Evolutionary conservation across 768 basidiomycete species (phyloP), one percentile per base, ranked within the genome.

Genomic region (Fomitopsis pulvina): DNA sequence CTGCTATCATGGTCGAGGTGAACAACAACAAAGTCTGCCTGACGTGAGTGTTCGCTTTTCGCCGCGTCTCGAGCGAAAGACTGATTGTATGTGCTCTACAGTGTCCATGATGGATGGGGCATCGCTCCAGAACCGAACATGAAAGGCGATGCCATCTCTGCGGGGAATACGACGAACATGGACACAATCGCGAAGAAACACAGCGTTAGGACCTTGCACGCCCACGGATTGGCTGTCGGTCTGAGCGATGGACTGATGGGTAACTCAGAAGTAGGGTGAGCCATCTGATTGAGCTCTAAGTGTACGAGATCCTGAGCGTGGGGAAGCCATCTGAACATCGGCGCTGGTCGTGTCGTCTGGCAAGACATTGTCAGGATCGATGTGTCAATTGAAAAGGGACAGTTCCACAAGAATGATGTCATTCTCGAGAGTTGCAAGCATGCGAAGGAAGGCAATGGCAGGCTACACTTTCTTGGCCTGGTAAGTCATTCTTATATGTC

Each of bases 51-150:
- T 29, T 57, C 28, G 41, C 24, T 8, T 18, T 34, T 14, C 12
- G 34, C n/a, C 41, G 6, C 2, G 16, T 24, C 12, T n/a, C 25
- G 14, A 28, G 44, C 34, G 56, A 27, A 40, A 22, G 38, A n/a
- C 9, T 9, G 12, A 50, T 28, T 14, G 43, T 14, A 12, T 41
- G 14, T 29, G 29, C 26, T 24, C 44, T 9, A 37, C 55, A 91
- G 86, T 62, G 92, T 97, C 28, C 93, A 97, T 74, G 93, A 97
- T 73, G 94, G 94, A 21, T 97, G 93, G 93, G 93, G 93, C 49
- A 75, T 94, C 57, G 78, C 87, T 14, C 70, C 72, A 10, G 65
- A 79, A 54, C 67, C 77, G 29, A 86, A 85, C 28, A 78, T 77
- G 51, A 84, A 92, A 61, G 93, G 94, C 40, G 84, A 95, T 61